These are phyloP conservation scores for Cornus controversa DNA, from an alignment of 148 eudicot genomes.

Conservation along the genomic window DNA sequence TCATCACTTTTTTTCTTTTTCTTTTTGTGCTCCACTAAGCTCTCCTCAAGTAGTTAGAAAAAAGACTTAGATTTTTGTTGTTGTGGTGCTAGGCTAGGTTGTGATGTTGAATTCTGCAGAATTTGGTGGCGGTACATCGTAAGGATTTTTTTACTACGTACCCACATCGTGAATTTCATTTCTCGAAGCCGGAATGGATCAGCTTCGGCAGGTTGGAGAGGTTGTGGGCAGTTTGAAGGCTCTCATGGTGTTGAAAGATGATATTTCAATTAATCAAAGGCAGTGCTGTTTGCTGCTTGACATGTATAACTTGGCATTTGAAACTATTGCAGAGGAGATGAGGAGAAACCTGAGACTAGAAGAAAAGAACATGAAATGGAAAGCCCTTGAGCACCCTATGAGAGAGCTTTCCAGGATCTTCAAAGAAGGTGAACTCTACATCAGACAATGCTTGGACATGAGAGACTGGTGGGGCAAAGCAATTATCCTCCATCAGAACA, in stretches of 20 bases:
- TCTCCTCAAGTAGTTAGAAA: no score
- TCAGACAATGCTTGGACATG: slow-evolving; percentile 44
- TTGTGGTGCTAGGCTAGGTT: neutral
- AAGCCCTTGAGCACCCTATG: slow-evolving; percentile 53
- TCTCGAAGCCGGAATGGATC: slow-evolving; percentile 48
- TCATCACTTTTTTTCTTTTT: no score
- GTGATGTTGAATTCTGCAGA: neutral
- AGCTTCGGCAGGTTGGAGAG: slow-evolving; percentile 67
- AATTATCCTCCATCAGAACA: slow-evolving; percentile 38
- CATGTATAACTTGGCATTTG: slow-evolving; percentile 42
- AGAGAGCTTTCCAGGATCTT: slow-evolving; percentile 55
- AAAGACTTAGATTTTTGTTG: no score
- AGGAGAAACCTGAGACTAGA: slow-evolving; percentile 54
- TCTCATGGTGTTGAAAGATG: slow-evolving; percentile 47
- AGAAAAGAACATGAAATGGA: slow-evolving; percentile 66
- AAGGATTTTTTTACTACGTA: neutral
- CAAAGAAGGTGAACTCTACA: slow-evolving; percentile 63
- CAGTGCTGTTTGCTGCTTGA: slow-evolving; percentile 55
- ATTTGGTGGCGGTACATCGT: neutral
- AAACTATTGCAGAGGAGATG: slow-evolving; percentile 55
- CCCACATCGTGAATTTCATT: neutral
- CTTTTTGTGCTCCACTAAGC: no score
- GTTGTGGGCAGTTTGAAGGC: slow-evolving; percentile 64
- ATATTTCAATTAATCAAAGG: slow-evolving; percentile 45
- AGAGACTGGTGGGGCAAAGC: slow-evolving; percentile 64